Evolutionary conservation across 768 basidiomycete species (phyloP), one percentile per base, ranked within the genome.

Genomic region (Mycena belliarum): DNA sequence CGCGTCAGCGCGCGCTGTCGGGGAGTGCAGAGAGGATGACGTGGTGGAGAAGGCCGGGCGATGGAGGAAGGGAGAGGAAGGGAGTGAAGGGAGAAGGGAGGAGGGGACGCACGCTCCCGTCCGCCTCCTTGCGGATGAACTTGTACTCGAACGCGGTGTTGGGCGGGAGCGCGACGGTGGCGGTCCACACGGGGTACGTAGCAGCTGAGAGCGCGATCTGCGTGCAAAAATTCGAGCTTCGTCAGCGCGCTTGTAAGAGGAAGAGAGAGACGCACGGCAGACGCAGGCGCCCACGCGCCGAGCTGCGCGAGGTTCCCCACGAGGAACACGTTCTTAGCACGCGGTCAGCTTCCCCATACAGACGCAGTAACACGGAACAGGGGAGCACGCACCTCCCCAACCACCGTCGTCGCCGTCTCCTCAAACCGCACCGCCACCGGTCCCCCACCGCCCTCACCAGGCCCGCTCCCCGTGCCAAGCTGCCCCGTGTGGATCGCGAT

Each of bases 301-400:
- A 87, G 74, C 63, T 85, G 77, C 2, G 81, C 63, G 32, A 85
- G 73, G 57, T 81, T 84, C 1, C 86, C 85, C 23, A 77, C 76
- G 16, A 87, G 67, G 71, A 82, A 86, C 44, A 87, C 79, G 64
- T 86, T 86, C 84, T 86, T 23, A 29, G 33, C 20, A 4, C 12
- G 29, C 29, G n/a, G 28, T 20, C 4, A 44, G 11, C 54, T 26
- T 21, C 9, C 14, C 14, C 21, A n/a, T n/a, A n/a, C n/a, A n/a
- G n/a, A n/a, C n/a, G n/a, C 20, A 1, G 20, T 7, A 10, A 10
- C 6, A 20, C 7, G n/a, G 29, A 52, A 51, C 0, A 26, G 23
- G 33, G 8, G 16, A 40, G 4, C 5, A 54, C 72, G 48, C 51
- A 83, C 84, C 76, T 88, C 81, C 41, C 86, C 85, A 20, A 72